Conservation (phyloP, 2,329 filamentous ascomycete genomes). For the Epichloe hybrida region DNA sequence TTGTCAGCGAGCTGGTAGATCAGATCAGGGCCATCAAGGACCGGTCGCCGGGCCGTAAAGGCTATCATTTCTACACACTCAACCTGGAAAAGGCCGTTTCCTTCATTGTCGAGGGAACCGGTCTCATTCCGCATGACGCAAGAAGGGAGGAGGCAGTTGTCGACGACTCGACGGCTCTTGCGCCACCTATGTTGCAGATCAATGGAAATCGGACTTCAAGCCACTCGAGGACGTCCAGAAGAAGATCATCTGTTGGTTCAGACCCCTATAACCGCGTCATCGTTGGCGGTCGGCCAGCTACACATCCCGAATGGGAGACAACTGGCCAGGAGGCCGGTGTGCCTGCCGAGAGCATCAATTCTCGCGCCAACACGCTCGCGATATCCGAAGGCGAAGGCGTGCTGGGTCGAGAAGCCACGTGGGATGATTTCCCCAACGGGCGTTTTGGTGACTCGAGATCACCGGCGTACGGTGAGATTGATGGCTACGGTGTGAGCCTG, state of each 20-base stretch:
- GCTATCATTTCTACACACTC: constrained; percentile 95
- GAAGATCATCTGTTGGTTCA: constrained; percentile 68
- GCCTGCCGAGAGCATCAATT: constrained; percentile 60
- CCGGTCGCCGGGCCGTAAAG: constrained; percentile 47
- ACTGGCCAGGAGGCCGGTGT: constrained; percentile 65
- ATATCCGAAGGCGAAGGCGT: constrained; percentile 90
- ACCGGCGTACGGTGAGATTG: constrained; percentile 89
- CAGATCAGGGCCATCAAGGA: constrained; percentile 54
- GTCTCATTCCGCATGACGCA: constrained; percentile 58
- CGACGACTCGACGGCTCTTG: constrained; percentile 24
- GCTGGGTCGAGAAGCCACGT: constrained; percentile 85
- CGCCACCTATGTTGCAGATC: constrained; percentile 24
- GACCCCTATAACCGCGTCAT: constrained; percentile 82
- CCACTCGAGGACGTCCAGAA: constrained; percentile 33
- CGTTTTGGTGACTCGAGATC: constrained; percentile 89
- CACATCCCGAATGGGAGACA: constrained; percentile 53
- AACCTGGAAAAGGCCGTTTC: constrained; percentile 94
- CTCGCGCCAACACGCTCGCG: constrained; percentile 70
- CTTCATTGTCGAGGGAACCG: constrained; percentile 74
- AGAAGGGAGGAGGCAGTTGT: constrained; percentile 39
- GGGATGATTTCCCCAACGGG: constrained; percentile 97
- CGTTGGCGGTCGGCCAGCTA: constrained; percentile 49
- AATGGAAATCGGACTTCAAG: constrained; percentile 32
- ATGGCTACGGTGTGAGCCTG: constrained; percentile 93
- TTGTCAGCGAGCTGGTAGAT: constrained; percentile 72